Evolutionary conservation across 2,329 filamentous ascomycete genomes (phyloP).

Genomic region (Fusarium brevicatenulatum): DNA sequence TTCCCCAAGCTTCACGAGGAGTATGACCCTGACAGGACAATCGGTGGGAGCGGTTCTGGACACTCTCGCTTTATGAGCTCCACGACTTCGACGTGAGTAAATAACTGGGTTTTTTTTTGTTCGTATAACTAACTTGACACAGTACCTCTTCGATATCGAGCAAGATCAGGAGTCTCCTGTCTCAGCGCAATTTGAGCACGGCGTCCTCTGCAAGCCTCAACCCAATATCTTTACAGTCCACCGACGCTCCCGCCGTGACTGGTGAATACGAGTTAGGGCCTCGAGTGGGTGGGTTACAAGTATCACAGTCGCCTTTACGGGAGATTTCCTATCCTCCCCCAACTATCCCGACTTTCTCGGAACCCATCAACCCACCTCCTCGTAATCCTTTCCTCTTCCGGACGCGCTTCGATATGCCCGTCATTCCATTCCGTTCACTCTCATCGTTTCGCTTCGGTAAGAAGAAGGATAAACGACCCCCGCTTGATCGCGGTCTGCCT

Average conservation of each 20-base stretch:
- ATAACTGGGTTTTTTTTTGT: too few relatives aligned
- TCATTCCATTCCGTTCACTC: constrained; percentile 33
- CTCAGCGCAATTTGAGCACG: constrained; percentile 33
- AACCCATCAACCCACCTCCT: constrained; percentile 18
- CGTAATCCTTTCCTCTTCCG: constrained; percentile 51
- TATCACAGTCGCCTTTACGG: not conserved
- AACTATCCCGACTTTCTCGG: not conserved
- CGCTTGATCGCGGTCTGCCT: constrained; percentile 8
- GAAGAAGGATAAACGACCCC: constrained; percentile 9
- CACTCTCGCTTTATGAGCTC: constrained; percentile 39
- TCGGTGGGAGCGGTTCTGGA: constrained; percentile 30
- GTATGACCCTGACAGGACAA: constrained; percentile 51
- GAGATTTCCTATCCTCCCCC: constrained; percentile 6
- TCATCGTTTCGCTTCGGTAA: constrained; percentile 30
- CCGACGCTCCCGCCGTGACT: not conserved
- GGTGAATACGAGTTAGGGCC: constrained; percentile 21
- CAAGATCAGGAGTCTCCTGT: constrained; percentile 38
- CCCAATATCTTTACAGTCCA: constrained; percentile 1
- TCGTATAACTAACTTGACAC: not conserved
- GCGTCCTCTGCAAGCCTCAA: constrained; percentile 20
- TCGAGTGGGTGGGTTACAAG: not conserved
- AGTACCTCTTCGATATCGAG: constrained; percentile 28
- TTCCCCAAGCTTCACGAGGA: constrained; percentile 56
- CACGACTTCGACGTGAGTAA: constrained; percentile 37
- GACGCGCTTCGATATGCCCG: constrained; percentile 45